phyloP scores from a whole-genome alignment of 2,329 filamentous ascomycete genomes.

The Stromatinia cepivora region DNA sequence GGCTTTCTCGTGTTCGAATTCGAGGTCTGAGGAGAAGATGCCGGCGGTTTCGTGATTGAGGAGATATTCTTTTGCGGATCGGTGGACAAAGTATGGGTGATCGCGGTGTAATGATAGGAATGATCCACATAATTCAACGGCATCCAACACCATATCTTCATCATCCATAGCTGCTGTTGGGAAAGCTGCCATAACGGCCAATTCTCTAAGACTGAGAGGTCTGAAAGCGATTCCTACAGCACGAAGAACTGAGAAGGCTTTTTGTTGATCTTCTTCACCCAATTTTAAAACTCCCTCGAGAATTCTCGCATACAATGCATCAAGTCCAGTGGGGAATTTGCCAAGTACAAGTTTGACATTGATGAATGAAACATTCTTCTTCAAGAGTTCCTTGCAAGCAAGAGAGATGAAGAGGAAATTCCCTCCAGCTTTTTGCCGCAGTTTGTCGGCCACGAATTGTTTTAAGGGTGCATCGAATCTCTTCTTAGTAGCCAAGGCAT shows the following conservation, averaged over 20 bases:
- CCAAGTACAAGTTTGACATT: slow-evolving; percentile 21
- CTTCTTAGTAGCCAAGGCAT: slow-evolving; percentile 15
- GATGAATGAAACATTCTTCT: slow-evolving; percentile 20
- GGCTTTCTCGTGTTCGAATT: slow-evolving; percentile 22
- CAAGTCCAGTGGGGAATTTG: slow-evolving; percentile 20
- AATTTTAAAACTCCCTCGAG: slow-evolving; percentile 19
- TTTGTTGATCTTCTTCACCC: slow-evolving; percentile 20
- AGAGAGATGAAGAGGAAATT: slow-evolving; percentile 22
- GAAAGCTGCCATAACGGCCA: slow-evolving; percentile 24
- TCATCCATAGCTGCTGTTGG: slow-evolving; percentile 15
- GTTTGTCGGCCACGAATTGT: slow-evolving; percentile 19
- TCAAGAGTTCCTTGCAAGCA: slow-evolving; percentile 22
- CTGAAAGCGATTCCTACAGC: slow-evolving; percentile 22
- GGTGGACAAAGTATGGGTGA: slow-evolving; percentile 22
- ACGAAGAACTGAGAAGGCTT: slow-evolving; percentile 21
- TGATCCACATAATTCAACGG: slow-evolving; percentile 19
- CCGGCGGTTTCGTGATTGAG: slow-evolving; percentile 21
- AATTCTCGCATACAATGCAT: slow-evolving; percentile 20
- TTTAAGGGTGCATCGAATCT: slow-evolving; percentile 21
- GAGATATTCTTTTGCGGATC: slow-evolving; percentile 23
- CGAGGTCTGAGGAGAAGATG: slow-evolving; percentile 22
- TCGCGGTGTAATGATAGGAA: slow-evolving; percentile 20
- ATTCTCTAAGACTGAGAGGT: slow-evolving; percentile 21
- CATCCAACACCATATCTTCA: slow-evolving; percentile 18
- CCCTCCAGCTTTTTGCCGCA: slow-evolving; percentile 14